Evolutionary conservation across 805 yeast genomes (phyloP).

Genomic region (Wickerhamiella kurtzmanii): DNA sequence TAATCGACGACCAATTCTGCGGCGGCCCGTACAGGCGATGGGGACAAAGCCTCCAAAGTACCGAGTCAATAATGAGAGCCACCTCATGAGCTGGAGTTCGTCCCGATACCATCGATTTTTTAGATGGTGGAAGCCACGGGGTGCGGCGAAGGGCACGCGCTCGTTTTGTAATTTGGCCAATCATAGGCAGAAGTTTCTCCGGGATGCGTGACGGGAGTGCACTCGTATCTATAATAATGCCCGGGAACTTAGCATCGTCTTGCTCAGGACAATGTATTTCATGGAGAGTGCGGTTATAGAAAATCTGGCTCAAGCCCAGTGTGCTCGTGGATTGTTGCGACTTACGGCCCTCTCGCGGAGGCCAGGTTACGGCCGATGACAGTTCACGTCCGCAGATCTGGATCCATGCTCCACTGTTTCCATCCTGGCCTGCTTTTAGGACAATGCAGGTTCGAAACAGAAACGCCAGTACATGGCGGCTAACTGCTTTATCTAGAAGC

Average conservation of each 20-base stretch:
- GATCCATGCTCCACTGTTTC: background rate
- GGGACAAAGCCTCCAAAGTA: background rate
- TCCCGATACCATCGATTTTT: background rate
- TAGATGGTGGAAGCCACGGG: background rate
- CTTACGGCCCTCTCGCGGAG: background rate
- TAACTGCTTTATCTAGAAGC: background rate
- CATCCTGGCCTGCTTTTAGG: background rate
- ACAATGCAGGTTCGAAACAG: background rate
- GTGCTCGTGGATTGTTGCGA: background rate
- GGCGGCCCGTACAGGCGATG: slow-evolving; percentile 28
- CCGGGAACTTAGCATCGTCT: background rate
- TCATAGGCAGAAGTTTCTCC: background rate
- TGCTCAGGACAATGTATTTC: background rate
- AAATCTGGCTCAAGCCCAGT: background rate
- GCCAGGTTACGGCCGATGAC: background rate
- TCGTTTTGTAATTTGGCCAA: background rate
- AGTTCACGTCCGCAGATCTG: background rate
- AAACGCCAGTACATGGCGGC: background rate
- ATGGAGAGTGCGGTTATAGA: background rate
- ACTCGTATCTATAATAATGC: background rate
- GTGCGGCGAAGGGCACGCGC: background rate
- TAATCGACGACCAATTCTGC: slow-evolving; percentile 34
- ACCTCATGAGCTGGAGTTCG: background rate
- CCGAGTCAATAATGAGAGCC: background rate
- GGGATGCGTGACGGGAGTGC: background rate